Conservation (phyloP, 768 basidiomycete species). For the Tylopilus sp. region DNA sequence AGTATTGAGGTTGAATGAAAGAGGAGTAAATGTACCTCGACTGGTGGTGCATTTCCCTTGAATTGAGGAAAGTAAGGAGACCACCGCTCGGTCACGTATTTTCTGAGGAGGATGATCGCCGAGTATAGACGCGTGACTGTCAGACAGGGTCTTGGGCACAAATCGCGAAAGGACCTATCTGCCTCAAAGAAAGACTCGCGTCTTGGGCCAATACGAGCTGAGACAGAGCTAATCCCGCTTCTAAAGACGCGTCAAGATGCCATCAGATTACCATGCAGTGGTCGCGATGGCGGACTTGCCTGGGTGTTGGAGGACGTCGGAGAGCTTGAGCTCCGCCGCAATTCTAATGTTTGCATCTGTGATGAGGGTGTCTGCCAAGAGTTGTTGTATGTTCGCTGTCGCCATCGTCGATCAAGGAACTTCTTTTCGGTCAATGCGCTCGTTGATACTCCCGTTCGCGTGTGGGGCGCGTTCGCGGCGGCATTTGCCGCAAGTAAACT, state of each 20-base stretch:
- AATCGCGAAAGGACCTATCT: slow-evolving; percentile 63
- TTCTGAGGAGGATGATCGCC: slow-evolving; percentile 84
- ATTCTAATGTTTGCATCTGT: slow-evolving; percentile 70
- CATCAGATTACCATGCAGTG: slow-evolving; percentile 17
- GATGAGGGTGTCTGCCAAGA: slow-evolving; percentile 68
- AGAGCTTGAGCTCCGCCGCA: slow-evolving; percentile 74
- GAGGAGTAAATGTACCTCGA: slow-evolving; percentile 47
- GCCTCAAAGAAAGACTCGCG: slow-evolving; percentile 66
- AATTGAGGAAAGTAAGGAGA: slow-evolving; percentile 79
- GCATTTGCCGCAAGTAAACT: slow-evolving; percentile 31
- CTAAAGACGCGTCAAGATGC: slow-evolving; percentile 48
- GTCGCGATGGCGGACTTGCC: slow-evolving; percentile 54
- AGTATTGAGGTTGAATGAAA: slow-evolving; percentile 3
- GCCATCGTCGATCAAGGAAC: slow-evolving; percentile 29
- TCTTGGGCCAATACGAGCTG: slow-evolving; percentile 64
- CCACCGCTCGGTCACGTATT: slow-evolving; percentile 90
- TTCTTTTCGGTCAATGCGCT: slow-evolving; percentile 33
- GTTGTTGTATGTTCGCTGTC: slow-evolving; percentile 41
- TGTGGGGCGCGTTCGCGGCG: slow-evolving; percentile 29
- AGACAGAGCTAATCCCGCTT: slow-evolving; percentile 70
- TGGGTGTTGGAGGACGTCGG: slow-evolving; percentile 61
- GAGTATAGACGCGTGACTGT: slow-evolving; percentile 58
- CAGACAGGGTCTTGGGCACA: slow-evolving; percentile 36
- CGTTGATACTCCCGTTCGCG: slow-evolving; percentile 21
- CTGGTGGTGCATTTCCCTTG: slow-evolving; percentile 70